A percentile compares a stretch with the other conserved stretches of the same genome.
Evolutionary conservation across 129 eudicot species (phyloP).

Genomic region (Flaveria brownii): DNA sequence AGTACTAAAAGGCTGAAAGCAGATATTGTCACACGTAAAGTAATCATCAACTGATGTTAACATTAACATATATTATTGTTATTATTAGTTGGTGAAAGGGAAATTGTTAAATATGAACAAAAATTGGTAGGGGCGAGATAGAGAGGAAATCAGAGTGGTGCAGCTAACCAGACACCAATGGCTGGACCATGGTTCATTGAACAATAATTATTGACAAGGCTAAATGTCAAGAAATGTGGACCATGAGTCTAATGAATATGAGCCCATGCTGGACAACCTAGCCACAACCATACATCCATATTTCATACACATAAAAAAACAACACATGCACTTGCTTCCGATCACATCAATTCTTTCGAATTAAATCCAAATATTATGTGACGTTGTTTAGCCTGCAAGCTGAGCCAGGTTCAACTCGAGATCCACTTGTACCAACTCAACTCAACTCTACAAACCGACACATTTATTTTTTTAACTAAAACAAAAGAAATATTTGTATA

Average conservation of each 20-base stretch:
- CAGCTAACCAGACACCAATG: slow-evolving; percentile 31
- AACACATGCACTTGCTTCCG: slow-evolving; percentile 23
- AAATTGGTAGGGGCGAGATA: slow-evolving; percentile 16
- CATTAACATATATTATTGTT: neutral
- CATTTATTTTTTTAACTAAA: no score
- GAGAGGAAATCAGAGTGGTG: slow-evolving; percentile 10
- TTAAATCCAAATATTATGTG: neutral
- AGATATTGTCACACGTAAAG: slow-evolving; percentile 22
- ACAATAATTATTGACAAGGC: slow-evolving; percentile 32
- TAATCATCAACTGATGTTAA: slow-evolving; percentile 10
- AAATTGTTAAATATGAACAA: slow-evolving; percentile 19
- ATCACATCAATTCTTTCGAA: slow-evolving; percentile 21
- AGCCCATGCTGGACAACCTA: slow-evolving; percentile 45
- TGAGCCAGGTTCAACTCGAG: no score
- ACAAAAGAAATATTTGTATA: no score
- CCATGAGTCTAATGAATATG: slow-evolving; percentile 39
- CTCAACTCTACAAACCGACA: no score
- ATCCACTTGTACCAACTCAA: no score
- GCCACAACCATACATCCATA: slow-evolving; percentile 28
- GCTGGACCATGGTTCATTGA: slow-evolving; percentile 44
- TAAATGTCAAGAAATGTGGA: slow-evolving; percentile 42
- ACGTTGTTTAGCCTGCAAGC: no score
- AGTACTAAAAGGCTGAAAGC: slow-evolving; percentile 10
- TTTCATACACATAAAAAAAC: neutral
- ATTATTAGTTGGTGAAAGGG: neutral